Percentiles rank a stretch among this genome's conserved stretches.
These are phyloP conservation scores for Carpinus viminea DNA, from an alignment of 306 rosid genomes.

Conservation along the genomic window DNA sequence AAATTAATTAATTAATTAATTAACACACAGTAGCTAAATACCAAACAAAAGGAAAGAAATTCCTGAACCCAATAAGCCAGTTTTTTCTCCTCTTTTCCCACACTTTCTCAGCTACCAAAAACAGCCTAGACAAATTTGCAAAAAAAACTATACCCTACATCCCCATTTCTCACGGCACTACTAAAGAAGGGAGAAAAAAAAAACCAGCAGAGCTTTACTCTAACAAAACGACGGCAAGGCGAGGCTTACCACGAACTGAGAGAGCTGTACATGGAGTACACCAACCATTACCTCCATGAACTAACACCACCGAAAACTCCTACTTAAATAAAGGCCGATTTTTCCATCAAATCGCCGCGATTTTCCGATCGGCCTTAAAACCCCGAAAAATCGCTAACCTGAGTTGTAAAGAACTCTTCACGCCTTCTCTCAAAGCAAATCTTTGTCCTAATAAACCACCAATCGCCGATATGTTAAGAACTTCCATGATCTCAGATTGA, in stretches of 20 bases:
- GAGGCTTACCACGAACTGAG: constrained; percentile 53
- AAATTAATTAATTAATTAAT: not conserved
- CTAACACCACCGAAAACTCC: too few species aligned
- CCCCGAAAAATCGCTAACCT: constrained; percentile 36
- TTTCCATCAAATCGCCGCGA: constrained; percentile 76
- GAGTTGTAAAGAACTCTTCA: too few species aligned
- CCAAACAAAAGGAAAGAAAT: too few species aligned
- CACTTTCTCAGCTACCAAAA: constrained; percentile 28
- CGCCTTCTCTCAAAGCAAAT: too few species aligned
- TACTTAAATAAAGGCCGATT: constrained; percentile 32
- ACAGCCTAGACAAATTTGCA: constrained; percentile 1
- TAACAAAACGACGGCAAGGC: constrained; percentile 46
- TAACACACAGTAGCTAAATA: too few species aligned
- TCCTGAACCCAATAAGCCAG: not conserved
- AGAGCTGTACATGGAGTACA: constrained; percentile 41
- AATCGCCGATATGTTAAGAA: too few species aligned
- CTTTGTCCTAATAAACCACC: too few species aligned
- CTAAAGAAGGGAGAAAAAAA: not conserved
- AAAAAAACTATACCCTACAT: constrained; percentile 34
- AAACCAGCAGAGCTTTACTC: constrained; percentile 49
- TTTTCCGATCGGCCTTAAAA: constrained; percentile 49
- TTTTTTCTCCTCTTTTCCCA: constrained; percentile 12
- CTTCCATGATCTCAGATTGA: too few species aligned
- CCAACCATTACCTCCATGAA: constrained; percentile 66
- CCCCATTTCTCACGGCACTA: constrained; percentile 11